phyloP scores from a whole-genome alignment of 1,139 yeast species.

The Pichia sp. region DNA sequence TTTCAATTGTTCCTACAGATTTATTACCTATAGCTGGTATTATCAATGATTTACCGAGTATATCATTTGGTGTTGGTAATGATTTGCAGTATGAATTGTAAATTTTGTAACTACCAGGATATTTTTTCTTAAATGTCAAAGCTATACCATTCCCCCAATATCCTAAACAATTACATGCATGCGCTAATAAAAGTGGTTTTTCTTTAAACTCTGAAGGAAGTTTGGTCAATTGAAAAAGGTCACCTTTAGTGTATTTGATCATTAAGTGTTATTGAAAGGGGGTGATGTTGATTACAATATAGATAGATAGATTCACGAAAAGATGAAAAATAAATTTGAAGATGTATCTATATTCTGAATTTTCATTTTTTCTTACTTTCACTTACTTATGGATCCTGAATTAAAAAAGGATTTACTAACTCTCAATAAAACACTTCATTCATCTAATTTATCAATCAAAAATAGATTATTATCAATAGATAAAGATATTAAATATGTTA shows the following conservation, averaged over 20 bases:
- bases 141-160: slow-evolving; percentile 87
- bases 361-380: too few relatives aligned
- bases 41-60: slow-evolving; percentile 51
- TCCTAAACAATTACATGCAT: slow-evolving; percentile 76
- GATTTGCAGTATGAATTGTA: slow-evolving; percentile 44
- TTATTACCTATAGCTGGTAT: slow-evolving; percentile 32
- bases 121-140: slow-evolving; percentile 39
- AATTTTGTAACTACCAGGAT: slow-evolving; percentile 41
- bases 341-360: too few relatives aligned
- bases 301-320: background rate
- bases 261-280: background rate
- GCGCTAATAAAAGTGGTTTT: slow-evolving; percentile 43
- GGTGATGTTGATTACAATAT: background rate
- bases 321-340: too few relatives aligned
- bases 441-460: slow-evolving; percentile 33
- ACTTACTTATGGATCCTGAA: slow-evolving; percentile 21
- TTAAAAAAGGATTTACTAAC: slow-evolving; percentile 11
- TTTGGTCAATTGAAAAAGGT: slow-evolving; percentile 40
- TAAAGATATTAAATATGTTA: slow-evolving; percentile 46
- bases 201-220: background rate
- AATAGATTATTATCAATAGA: slow-evolving; percentile 68
- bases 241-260: slow-evolving; percentile 48
- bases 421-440: slow-evolving; percentile 10
- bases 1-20: slow-evolving; percentile 28
- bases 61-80: slow-evolving; percentile 26